Evolutionary conservation across 495 filamentous ascomycete genomes (phyloP).

Genomic region (Daldinia decipiens): DNA sequence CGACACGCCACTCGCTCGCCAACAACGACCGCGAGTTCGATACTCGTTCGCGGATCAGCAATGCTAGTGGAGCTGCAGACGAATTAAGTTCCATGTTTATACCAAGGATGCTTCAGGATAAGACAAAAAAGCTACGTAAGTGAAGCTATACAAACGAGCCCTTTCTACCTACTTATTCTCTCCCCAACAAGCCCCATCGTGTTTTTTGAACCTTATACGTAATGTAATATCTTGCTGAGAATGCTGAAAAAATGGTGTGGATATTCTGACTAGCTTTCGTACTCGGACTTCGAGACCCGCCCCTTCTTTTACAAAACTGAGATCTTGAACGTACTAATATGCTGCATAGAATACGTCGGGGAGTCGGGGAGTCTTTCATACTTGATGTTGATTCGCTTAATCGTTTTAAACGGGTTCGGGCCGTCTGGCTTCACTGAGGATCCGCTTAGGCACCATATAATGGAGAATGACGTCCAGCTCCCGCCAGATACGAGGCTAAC

Average conservation of each 20-base stretch:
- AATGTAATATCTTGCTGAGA: neutral
- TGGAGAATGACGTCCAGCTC: constrained; percentile 67
- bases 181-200: neutral
- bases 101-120: constrained; percentile 69
- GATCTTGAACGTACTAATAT: constrained; percentile 19
- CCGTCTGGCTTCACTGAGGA: constrained; percentile 74
- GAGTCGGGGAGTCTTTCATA: constrained; percentile 79
- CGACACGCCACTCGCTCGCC: constrained; percentile 45
- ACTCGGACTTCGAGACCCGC: neutral
- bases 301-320: neutral
- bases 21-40: constrained; percentile 57
- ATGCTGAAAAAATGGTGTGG: neutral
- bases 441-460: constrained; percentile 73
- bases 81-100: constrained; percentile 67
- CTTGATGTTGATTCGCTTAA: constrained; percentile 75
- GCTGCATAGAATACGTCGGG: constrained; percentile 69
- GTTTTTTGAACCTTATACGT: neutral
- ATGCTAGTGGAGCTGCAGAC: constrained; percentile 61
- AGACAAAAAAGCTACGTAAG: constrained; percentile 65
- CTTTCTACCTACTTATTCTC: neutral
- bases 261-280: neutral
- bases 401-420: constrained; percentile 73
- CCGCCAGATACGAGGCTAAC: constrained; percentile 57
- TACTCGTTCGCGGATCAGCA: constrained; percentile 62
- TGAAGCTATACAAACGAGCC: constrained; percentile 22